Evolutionary conservation across 177 flowering plant genomes (phyloP).

Genomic region (Telopea speciosissima): DNA sequence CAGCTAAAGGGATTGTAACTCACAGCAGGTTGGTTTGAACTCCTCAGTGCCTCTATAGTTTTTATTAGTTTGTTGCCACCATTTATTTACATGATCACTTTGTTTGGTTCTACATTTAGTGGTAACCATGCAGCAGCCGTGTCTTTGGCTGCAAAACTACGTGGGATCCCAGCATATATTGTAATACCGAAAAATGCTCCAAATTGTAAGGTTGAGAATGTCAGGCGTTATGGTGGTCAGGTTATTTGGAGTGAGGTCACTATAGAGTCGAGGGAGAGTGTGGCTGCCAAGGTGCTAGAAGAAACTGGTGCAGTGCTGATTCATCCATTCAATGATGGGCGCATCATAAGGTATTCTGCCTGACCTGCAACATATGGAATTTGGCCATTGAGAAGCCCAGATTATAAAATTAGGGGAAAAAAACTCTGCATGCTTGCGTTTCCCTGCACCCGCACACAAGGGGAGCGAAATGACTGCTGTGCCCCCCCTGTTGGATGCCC

Average conservation of each 20-base stretch:
- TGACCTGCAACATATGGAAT: not conserved
- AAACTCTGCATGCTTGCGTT: too few relatives aligned
- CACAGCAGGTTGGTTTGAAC: conserved; percentile 70
- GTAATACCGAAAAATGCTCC: conserved; percentile 87
- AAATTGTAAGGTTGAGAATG: conserved; percentile 86
- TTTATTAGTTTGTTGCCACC: conserved; percentile 8
- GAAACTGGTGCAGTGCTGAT: conserved; percentile 77
- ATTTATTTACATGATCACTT: not conserved
- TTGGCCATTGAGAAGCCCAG: not conserved
- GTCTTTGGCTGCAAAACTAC: conserved; percentile 73
- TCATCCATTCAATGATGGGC: conserved; percentile 78
- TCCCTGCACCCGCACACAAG: too few relatives aligned
- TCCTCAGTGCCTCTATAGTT: not conserved
- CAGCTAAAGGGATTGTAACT: conserved; percentile 81
- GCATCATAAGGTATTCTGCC: conserved; percentile 58
- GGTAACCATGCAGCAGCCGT: conserved; percentile 97
- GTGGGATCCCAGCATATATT: conserved; percentile 77
- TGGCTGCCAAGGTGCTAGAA: conserved; percentile 49
- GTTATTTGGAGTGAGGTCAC: conserved; percentile 72
- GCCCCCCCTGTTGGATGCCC: too few relatives aligned
- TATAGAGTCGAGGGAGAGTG: conserved; percentile 57
- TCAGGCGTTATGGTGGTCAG: conserved; percentile 70
- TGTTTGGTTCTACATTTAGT: conserved; percentile 30
- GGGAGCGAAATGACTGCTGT: too few relatives aligned
- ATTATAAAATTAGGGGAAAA: too few relatives aligned